A percentile compares a stretch with the other conserved stretches of the same genome.
Conservation (phyloP, 805 yeast genomes). For the Wickerhamiella vanderwaltii region DNA sequence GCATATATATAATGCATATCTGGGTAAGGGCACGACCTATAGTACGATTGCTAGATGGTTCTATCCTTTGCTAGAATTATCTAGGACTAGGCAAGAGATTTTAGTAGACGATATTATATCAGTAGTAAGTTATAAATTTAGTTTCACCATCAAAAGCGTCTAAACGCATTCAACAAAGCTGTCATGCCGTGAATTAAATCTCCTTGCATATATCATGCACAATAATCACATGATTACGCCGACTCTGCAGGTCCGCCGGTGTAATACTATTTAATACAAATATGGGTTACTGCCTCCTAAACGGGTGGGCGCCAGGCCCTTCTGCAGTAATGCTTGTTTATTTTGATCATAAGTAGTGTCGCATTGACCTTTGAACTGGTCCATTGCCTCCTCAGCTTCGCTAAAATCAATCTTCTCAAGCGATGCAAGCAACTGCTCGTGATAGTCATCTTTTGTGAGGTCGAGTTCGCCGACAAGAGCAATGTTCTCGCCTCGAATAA, state of each 20-base stretch:
- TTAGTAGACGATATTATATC: too few species aligned
- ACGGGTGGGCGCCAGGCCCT: conserved; percentile 6
- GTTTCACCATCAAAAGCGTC: too few species aligned
- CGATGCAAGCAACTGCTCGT: conserved; percentile 36
- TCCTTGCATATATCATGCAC: too few species aligned
- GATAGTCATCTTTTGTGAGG: conserved; percentile 65
- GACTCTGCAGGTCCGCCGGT: too few species aligned
- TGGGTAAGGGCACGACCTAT: not conserved
- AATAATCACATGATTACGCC: too few species aligned
- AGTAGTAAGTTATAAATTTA: too few species aligned
- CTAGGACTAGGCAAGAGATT: too few species aligned
- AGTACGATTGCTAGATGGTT: not conserved
- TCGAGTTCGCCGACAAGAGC: conserved; percentile 90
- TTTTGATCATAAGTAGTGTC: not conserved
- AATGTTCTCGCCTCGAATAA: conserved; percentile 93
- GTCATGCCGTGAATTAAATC: too few species aligned
- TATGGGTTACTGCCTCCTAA: conserved; percentile 5
- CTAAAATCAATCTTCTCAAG: conserved; percentile 49
- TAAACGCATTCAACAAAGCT: too few species aligned
- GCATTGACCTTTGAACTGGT: conserved; percentile 13
- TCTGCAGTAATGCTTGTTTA: not conserved
- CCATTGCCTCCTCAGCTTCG: conserved; percentile 40
- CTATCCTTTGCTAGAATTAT: not conserved
- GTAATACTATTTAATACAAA: conserved; percentile 6
- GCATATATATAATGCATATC: conserved; percentile 11